These are phyloP conservation scores for Candida vaughaniae DNA, from an alignment of 805 yeast species.

Conservation along the genomic window DNA sequence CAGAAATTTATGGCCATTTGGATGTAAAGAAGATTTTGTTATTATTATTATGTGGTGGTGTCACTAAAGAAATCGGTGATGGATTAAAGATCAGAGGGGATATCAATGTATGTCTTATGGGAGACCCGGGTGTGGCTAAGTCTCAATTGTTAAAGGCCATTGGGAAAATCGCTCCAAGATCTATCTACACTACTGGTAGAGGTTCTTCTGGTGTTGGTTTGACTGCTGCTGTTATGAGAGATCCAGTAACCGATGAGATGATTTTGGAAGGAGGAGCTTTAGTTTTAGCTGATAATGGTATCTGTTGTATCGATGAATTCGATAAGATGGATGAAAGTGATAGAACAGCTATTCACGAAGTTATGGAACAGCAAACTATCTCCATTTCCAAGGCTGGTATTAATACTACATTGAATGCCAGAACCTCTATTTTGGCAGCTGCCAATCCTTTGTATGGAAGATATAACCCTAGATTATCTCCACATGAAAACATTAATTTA, in stretches of 20 bases:
- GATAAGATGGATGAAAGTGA: slow-evolving; percentile 98
- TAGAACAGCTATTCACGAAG: slow-evolving; percentile 97
- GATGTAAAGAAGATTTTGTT: slow-evolving; percentile 92
- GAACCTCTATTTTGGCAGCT: slow-evolving; percentile 94
- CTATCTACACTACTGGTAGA: slow-evolving; percentile 96
- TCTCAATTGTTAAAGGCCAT: slow-evolving; percentile 92
- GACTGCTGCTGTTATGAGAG: slow-evolving; percentile 98
- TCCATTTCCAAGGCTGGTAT: slow-evolving; percentile 98
- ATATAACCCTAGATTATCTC: slow-evolving; percentile 85
- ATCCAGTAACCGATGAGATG: slow-evolving; percentile 99
- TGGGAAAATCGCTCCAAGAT: slow-evolving; percentile 90
- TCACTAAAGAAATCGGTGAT: slow-evolving; percentile 89
- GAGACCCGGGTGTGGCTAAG: slow-evolving; percentile 99
- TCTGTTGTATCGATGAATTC: slow-evolving; percentile 98
- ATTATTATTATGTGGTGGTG: slow-evolving; percentile 89
- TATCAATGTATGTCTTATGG: slow-evolving; percentile 93
- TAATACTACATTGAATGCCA: slow-evolving; percentile 91
- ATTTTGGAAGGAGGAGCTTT: slow-evolving; percentile 97
- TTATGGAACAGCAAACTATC: slow-evolving; percentile 98
- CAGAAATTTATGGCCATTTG: slow-evolving; percentile 92
- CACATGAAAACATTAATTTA: slow-evolving; percentile 90
- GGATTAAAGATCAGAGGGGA: slow-evolving; percentile 98
- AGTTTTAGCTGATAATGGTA: slow-evolving; percentile 95
- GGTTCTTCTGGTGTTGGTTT: slow-evolving; percentile 99
- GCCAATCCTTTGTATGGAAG: slow-evolving; percentile 98